These are phyloP conservation scores for Saccharomyces paradoxus DNA, from an alignment of 805 yeast species.

Conservation along the genomic window DNA sequence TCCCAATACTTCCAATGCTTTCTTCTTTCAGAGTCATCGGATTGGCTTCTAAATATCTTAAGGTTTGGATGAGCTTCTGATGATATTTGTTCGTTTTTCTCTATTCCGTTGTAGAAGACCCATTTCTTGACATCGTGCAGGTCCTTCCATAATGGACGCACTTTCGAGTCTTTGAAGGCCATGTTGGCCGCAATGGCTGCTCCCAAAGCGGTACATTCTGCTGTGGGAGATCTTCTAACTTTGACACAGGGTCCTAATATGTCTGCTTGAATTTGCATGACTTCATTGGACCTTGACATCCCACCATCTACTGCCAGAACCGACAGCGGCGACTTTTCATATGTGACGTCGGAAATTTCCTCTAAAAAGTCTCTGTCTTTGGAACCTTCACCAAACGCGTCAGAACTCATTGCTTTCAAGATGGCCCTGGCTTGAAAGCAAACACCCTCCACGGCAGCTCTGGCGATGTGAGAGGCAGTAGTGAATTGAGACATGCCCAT, in stretches of 20 bases:
- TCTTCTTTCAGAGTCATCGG: conserved; percentile 51
- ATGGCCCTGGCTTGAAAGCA: conserved; percentile 91
- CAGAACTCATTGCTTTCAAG: conserved; percentile 80
- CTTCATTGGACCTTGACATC: conserved; percentile 83
- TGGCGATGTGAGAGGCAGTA: conserved; percentile 82
- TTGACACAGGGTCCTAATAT: conserved; percentile 80
- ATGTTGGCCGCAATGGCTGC: conserved; percentile 95
- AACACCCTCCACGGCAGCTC: conserved; percentile 93
- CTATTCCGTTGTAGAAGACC: conserved; percentile 86
- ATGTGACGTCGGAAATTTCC: conserved; percentile 31
- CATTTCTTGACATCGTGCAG: conserved; percentile 76
- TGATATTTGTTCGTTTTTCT: conserved; percentile 14
- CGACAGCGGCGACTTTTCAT: conserved; percentile 44
- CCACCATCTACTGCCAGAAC: conserved; percentile 86
- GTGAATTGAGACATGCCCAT: conserved; percentile 90
- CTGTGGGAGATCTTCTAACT: conserved; percentile 69
- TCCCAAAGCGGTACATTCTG: conserved; percentile 92
- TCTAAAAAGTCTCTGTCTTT: conserved; percentile 43
- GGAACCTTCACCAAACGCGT: conserved; percentile 54
- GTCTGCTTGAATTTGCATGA: conserved; percentile 90
- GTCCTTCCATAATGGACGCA: conserved; percentile 63
- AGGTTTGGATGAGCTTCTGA: conserved; percentile 17
- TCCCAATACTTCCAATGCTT: conserved; percentile 75
- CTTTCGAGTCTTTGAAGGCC: conserved; percentile 39
- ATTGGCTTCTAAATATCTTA: conserved; percentile 34